Conservation (phyloP, 495 filamentous ascomycete genomes). For the Tuber aestivum region DNA sequence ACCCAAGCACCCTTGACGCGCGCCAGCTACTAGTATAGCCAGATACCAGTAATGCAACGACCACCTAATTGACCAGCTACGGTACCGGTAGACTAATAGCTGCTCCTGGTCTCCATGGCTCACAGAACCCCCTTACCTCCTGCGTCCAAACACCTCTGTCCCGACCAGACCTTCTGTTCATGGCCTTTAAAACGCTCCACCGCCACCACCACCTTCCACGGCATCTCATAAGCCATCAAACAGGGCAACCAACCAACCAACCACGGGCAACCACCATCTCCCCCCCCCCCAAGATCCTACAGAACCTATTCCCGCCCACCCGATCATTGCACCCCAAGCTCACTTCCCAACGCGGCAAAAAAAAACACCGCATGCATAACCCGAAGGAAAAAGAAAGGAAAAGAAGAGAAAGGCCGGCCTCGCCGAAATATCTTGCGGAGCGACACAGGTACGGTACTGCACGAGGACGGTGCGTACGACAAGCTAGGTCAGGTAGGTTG, state of each 20-base stretch:
- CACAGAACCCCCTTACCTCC: background rate
- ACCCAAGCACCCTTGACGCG: background rate
- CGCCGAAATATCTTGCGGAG: constrained; percentile 13
- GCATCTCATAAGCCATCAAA: background rate
- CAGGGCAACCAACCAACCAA: background rate
- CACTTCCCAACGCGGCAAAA: background rate
- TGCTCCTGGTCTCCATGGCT: background rate
- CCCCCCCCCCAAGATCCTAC: background rate
- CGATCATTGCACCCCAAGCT: background rate
- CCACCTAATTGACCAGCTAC: too few species aligned
- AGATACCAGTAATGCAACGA: background rate
- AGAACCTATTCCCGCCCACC: background rate
- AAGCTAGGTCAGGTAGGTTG: background rate
- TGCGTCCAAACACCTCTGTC: background rate
- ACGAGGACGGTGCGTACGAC: background rate
- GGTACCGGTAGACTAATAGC: too few species aligned
- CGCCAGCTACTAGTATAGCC: background rate
- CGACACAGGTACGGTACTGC: background rate
- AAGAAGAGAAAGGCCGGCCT: constrained; percentile 14
- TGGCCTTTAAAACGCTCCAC: background rate
- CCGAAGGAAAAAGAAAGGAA: constrained; percentile 6
- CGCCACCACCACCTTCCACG: background rate
- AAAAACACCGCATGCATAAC: background rate
- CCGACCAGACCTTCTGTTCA: background rate
- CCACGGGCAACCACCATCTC: background rate